Evolutionary conservation across 495 filamentous ascomycete genomes (phyloP).

Genomic region (Lophiostoma macrostomum): DNA sequence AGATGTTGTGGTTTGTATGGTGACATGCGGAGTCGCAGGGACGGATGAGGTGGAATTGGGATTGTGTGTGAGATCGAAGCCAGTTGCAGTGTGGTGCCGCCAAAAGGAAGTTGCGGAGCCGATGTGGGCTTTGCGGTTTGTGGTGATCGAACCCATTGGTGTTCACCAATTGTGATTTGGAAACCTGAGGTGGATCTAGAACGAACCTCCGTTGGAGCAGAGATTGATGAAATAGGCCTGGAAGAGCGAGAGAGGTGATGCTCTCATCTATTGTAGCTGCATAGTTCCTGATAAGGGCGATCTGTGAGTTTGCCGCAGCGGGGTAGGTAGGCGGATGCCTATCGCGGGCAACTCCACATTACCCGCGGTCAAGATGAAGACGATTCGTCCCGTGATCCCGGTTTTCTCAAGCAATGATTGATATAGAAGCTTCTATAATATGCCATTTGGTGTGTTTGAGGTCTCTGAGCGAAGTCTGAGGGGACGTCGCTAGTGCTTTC

Average conservation of each 20-base stretch:
- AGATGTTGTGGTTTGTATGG: constrained; percentile 32
- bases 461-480: too few species aligned
- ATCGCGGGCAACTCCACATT: background rate
- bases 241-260: background rate
- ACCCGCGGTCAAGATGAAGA: too few species aligned
- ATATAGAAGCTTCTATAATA: too few species aligned
- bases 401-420: too few species aligned
- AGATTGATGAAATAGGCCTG: background rate
- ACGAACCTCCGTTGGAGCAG: too few species aligned
- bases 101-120: constrained; percentile 35
- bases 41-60: background rate
- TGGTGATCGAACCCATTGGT: background rate
- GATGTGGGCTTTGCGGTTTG: constrained; percentile 32
- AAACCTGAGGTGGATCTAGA: background rate
- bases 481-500: too few species aligned
- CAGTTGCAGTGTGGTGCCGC: constrained; percentile 32
- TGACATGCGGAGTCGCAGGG: constrained; percentile 15
- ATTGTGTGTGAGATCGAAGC: constrained; percentile 38
- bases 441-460: too few species aligned
- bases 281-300: constrained; percentile 7
- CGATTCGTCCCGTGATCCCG: too few species aligned
- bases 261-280: background rate
- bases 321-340: constrained; percentile 2
- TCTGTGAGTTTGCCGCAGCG: background rate
- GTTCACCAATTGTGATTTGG: background rate